Evolutionary conservation across 2,329 filamentous ascomycete genomes (phyloP).

Genomic region (Xylaria sp.): DNA sequence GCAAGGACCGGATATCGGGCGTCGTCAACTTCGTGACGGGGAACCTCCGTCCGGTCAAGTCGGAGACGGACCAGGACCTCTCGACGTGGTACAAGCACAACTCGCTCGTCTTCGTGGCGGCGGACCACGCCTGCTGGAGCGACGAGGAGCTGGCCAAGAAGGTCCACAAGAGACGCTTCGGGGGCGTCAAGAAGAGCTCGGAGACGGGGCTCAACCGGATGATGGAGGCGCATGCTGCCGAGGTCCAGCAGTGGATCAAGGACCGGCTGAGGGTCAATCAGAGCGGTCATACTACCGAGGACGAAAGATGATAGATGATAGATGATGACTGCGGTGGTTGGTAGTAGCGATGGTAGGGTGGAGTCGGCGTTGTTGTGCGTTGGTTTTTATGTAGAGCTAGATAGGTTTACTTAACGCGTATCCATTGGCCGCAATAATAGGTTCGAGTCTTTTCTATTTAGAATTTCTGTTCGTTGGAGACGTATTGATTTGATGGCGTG

Average conservation of each 20-base stretch:
- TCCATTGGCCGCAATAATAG: neutral
- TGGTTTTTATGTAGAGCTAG: constrained; percentile 9
- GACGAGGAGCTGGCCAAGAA: constrained; percentile 69
- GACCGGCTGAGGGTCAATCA: constrained; percentile 18
- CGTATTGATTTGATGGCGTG: neutral
- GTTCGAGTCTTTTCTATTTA: neutral
- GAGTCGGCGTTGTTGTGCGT: neutral
- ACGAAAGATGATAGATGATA: constrained; percentile 33
- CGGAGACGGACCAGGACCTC: constrained; percentile 77
- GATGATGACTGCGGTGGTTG: neutral
- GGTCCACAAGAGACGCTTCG: constrained; percentile 69
- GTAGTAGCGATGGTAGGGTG: neutral
- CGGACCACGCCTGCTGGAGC: constrained; percentile 79
- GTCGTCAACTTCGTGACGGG: constrained; percentile 86
- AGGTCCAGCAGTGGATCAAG: constrained; percentile 64
- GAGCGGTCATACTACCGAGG: constrained; percentile 32
- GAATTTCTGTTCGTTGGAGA: neutral
- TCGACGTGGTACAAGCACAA: constrained; percentile 86
- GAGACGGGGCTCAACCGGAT: constrained; percentile 62
- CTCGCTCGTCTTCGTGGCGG: constrained; percentile 81
- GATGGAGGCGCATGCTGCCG: constrained; percentile 64
- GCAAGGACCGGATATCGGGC: constrained; percentile 74
- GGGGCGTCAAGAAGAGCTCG: constrained; percentile 64
- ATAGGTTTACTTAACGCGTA: constrained; percentile 3
- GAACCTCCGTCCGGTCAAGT: constrained; percentile 79